Conservation (phyloP, 768 basidiomycete genomes). For the Boletus eberwhitei region DNA sequence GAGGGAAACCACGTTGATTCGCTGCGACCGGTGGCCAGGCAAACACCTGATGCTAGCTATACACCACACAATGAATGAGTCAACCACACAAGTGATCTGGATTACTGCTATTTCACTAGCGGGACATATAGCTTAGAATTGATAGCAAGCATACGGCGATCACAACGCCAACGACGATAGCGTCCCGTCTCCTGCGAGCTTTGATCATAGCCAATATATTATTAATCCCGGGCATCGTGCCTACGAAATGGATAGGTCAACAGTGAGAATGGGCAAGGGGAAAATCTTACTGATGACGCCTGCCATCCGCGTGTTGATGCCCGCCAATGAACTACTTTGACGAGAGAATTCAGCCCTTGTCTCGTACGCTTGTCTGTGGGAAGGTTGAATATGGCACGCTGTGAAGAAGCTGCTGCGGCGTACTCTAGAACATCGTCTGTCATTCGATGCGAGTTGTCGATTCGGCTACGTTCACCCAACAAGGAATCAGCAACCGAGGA, state of each 20-base stretch:
- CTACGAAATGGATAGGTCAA: conserved; percentile 37
- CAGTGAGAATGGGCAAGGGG: neutral
- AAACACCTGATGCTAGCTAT: neutral
- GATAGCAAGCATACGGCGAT: conserved; percentile 79
- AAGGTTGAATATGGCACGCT: neutral
- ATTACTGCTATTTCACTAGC: conserved; percentile 17
- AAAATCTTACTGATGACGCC: conserved; percentile 68
- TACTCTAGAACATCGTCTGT: conserved; percentile 88
- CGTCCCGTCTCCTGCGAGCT: conserved; percentile 83
- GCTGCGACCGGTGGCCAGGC: neutral
- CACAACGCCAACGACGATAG: conserved; percentile 83
- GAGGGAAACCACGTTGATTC: conserved; percentile 40
- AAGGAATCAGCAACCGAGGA: conserved; percentile 84
- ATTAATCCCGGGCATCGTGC: conserved; percentile 92
- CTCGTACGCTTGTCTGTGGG: conserved; percentile 88
- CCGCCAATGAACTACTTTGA: conserved; percentile 70
- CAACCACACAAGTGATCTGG: neutral
- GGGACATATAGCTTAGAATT: conserved; percentile 48
- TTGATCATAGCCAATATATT: conserved; percentile 90
- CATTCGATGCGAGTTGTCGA: conserved; percentile 94
- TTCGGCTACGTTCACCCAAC: conserved; percentile 80
- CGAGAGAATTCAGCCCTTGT: conserved; percentile 89
- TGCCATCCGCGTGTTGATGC: conserved; percentile 82
- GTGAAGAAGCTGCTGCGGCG: conserved; percentile 24
- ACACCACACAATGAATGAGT: neutral